Base-by-base conservation (phyloP, 345 rosid genomes). In the Pelargonium nanum region DNA sequence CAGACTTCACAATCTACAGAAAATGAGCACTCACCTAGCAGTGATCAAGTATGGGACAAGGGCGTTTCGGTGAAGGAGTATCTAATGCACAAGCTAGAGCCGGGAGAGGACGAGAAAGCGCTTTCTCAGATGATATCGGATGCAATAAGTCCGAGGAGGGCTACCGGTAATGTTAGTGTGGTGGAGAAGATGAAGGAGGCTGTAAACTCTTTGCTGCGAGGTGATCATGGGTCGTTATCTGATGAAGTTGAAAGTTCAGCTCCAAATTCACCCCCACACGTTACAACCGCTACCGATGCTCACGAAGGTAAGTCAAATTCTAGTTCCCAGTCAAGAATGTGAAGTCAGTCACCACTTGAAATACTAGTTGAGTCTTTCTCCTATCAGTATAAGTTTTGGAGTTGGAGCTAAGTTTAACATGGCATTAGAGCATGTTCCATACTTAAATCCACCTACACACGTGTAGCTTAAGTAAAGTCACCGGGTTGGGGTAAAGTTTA, bases 61-160 rank as follows among this genome's bases (percentile, higher is more conserved):
- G 89, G 91, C n/a, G 91, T 85, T 21, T 89, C 97, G 0, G 86
- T 89, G 73, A 85, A 86, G 74, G 89, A 84, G 67, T 86, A 77
- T 62, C 70, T 85, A 74, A 67, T 68, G 65, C 64, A 89, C 57
- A 86, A 78, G 75, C 58, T 86, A 26, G 82, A 78, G 68, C 97
- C 91, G 5, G 87, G 91, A 0, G 88, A 86, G 63, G 89, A 89
- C 20, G 89, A 86, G 67, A 89, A 28, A 69, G 91, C 78, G 19
- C 85, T 83, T 63, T 86, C 91, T 66, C 69, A 74, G 60, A 85
- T 73, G 51, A 83, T 85, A 61, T 65, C 88, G 4, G 63, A 84
- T 24, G 91, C 77, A 62, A 83, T 82, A 4, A 79, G 86, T 62
- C 91, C 94, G 5, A 79, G 72, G 28, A 78, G 64, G 73, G 56